Evolutionary conservation across 345 rosid genomes (phyloP).

Genomic region (Ceriops zippeliana): DNA sequence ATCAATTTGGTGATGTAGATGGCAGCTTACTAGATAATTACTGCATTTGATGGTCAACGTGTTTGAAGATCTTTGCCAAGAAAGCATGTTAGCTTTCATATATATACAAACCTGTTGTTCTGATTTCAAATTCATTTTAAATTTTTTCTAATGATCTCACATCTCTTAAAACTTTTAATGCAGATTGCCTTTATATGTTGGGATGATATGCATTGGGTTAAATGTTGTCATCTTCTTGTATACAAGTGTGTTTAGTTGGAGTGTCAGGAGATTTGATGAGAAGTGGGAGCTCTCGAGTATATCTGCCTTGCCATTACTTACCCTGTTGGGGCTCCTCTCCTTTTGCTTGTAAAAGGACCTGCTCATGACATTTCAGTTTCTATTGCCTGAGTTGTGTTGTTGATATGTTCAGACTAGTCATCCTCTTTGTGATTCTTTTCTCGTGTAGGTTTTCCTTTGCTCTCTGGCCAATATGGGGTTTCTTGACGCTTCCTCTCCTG

Average conservation of each 20-base stretch:
- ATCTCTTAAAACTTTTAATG: conserved; percentile 14
- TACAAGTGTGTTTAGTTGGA: conserved; percentile 74
- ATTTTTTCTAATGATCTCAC: conserved; percentile 3
- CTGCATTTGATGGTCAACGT: background rate
- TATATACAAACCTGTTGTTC: background rate
- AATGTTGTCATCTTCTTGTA: conserved; percentile 67
- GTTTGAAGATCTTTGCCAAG: background rate
- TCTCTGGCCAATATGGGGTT: conserved; percentile 94
- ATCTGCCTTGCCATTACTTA: conserved; percentile 77
- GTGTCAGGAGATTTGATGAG: conserved; percentile 78
- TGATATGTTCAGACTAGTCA: conserved; percentile 6
- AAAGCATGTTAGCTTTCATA: background rate
- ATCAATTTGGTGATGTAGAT: background rate
- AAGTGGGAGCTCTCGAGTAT: conserved; percentile 79
- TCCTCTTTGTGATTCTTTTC: conserved; percentile 17
- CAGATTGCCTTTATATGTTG: conserved; percentile 85
- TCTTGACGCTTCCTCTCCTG: conserved; percentile 94
- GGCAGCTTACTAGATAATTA: background rate
- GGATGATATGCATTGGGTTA: conserved; percentile 63
- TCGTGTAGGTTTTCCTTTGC: conserved; percentile 65
- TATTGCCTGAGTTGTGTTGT: conserved; percentile 6
- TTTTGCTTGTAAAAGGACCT: conserved; percentile 73
- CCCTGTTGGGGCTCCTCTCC: conserved; percentile 73
- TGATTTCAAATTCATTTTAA: background rate
- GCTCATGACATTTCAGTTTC: conserved; percentile 3